Conservation (phyloP, 495 filamentous ascomycete species). For the Aspergillus olivimuriae region DNA sequence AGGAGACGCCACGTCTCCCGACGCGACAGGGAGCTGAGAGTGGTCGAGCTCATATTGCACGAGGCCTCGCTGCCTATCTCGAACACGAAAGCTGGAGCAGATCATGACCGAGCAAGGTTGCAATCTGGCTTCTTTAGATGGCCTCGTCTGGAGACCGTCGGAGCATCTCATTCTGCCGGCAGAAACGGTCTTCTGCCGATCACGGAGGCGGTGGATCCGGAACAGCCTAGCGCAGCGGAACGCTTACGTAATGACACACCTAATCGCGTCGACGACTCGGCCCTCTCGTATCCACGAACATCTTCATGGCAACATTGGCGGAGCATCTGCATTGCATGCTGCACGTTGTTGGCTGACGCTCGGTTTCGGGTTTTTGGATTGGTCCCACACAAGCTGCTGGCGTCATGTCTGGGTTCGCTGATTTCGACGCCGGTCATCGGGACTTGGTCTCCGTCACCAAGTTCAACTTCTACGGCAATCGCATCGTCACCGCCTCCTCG, state of each 20-base stretch:
- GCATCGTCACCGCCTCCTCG: slow-evolving; percentile 81
- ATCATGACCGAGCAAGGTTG: slow-evolving; percentile 7
- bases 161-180: slow-evolving; percentile 26
- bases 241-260: slow-evolving; percentile 9
- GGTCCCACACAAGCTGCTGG: slow-evolving; percentile 22
- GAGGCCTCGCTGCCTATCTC: no score
- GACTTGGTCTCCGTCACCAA: slow-evolving; percentile 45
- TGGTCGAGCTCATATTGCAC: slow-evolving; percentile 33
- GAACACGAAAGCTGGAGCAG: no score
- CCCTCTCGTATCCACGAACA: no score
- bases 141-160: not conserved
- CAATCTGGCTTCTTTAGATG: slow-evolving; percentile 35
- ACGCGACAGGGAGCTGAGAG: slow-evolving; percentile 47
- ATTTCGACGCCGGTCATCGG: slow-evolving; percentile 61
- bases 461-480: slow-evolving; percentile 78
- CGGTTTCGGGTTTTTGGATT: slow-evolving; percentile 8
- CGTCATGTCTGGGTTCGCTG: slow-evolving; percentile 48
- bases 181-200: no score
- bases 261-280: not conserved
- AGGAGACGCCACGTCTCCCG: slow-evolving; percentile 67
- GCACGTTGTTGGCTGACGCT: slow-evolving; percentile 2
- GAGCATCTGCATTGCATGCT: no score
- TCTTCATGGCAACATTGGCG: no score
- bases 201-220: slow-evolving; percentile 18
- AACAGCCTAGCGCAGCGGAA: slow-evolving; percentile 14